phyloP scores from a whole-genome alignment of 139 green algal species.

The Chlamydomonas sp. region DNA sequence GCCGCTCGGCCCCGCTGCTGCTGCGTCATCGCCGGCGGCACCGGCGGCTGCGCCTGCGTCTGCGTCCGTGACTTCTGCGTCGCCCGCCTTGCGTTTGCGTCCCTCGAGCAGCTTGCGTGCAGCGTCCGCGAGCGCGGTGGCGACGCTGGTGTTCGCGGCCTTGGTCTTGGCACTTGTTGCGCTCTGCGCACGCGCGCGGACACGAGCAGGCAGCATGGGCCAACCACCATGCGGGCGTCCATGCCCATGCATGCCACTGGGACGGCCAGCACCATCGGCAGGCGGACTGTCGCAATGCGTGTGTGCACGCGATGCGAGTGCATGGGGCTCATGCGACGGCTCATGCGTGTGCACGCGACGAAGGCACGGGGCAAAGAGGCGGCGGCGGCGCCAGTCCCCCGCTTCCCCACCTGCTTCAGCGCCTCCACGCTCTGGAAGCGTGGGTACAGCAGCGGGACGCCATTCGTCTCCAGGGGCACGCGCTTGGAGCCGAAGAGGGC shows the following conservation, averaged over 20 bases:
- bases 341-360: background rate
- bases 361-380: background rate
- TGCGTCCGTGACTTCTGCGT: background rate
- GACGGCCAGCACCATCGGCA: background rate
- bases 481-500: too few species aligned
- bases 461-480: too few species aligned
- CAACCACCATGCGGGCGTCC: background rate
- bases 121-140: background rate
- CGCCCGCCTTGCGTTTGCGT: too few species aligned
- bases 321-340: background rate
- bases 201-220: background rate
- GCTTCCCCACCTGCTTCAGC: background rate
- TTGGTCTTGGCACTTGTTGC: background rate
- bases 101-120: too few species aligned
- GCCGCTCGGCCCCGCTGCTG: background rate
- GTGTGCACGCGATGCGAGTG: too few species aligned
- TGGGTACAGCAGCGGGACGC: slow-evolving; percentile 7
- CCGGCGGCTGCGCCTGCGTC: background rate
- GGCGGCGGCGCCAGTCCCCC: background rate
- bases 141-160: background rate
- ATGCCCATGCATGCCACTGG: background rate
- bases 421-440: slow-evolving; percentile 4
- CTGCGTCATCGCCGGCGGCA: background rate
- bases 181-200: background rate
- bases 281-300: background rate